Conservation (phyloP, 306 rosid genomes). For the Cucurbita argyrosperma region DNA sequence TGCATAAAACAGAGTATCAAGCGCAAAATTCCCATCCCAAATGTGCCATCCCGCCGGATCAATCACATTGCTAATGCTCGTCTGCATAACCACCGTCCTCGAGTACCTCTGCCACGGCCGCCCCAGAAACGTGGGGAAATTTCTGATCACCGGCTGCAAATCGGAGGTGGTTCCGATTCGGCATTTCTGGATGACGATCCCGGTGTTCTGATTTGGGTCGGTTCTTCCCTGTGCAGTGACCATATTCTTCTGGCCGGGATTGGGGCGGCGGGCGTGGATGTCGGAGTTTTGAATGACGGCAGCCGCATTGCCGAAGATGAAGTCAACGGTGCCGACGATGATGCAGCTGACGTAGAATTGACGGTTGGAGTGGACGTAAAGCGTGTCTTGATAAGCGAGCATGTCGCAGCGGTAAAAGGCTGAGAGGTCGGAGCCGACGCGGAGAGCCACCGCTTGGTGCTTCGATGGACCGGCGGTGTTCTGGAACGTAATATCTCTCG, state of each 20-base stretch:
- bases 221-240: slow-evolving; percentile 74
- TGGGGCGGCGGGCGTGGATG: slow-evolving; percentile 65
- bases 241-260: slow-evolving; percentile 79
- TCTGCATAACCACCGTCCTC: slow-evolving; percentile 62
- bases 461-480: slow-evolving; percentile 88
- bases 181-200: slow-evolving; percentile 67
- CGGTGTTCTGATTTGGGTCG: slow-evolving; percentile 89
- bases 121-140: slow-evolving; percentile 54
- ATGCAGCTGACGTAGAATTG: slow-evolving; percentile 53
- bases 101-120: slow-evolving; percentile 91
- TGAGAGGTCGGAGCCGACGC: slow-evolving; percentile 75
- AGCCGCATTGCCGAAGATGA: slow-evolving; percentile 76
- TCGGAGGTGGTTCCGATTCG: slow-evolving; percentile 71
- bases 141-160: slow-evolving; percentile 17
- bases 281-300: slow-evolving; percentile 63
- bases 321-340: slow-evolving; percentile 62
- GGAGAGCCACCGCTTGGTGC: slow-evolving; percentile 87
- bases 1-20: slow-evolving; percentile 45
- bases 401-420: slow-evolving; percentile 67
- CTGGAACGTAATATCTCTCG: slow-evolving; percentile 59
- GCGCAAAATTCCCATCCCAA: slow-evolving; percentile 71
- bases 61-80: slow-evolving; percentile 40
- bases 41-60: slow-evolving; percentile 61
- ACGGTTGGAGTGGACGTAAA: slow-evolving; percentile 82
- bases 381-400: slow-evolving; percentile 78